Conservation (phyloP, 768 basidiomycete genomes). For the Neoboletus subvelutipes region DNA sequence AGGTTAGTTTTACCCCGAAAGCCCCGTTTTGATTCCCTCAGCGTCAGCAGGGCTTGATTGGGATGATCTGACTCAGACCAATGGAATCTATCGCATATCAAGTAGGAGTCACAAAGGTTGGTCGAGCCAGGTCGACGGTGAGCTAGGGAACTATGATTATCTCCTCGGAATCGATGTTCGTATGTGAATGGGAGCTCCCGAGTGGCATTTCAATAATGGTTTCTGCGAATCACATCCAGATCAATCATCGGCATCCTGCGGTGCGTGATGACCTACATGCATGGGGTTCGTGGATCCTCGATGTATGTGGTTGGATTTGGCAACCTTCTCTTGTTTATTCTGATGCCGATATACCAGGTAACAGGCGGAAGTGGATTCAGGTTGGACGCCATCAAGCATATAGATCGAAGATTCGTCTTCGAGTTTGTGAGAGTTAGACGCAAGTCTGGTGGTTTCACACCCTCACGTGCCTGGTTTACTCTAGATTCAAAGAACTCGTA, state of each 20-base stretch:
- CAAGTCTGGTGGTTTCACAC: background rate
- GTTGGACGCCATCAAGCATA: constrained; percentile 90
- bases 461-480: background rate
- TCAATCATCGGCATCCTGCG: constrained; percentile 80
- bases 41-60: constrained; percentile 69
- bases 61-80: constrained; percentile 65
- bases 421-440: constrained; percentile 53
- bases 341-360: constrained; percentile 42
- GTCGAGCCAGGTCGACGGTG: constrained; percentile 77
- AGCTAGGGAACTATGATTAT: constrained; percentile 88
- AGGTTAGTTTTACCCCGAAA: constrained; percentile 41
- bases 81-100: constrained; percentile 71
- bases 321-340: background rate
- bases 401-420: constrained; percentile 67
- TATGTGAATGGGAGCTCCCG: constrained; percentile 4
- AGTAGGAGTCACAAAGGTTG: constrained; percentile 70
- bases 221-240: constrained; percentile 41
- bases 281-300: constrained; percentile 81
- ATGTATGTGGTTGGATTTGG: constrained; percentile 33
- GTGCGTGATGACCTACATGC: constrained; percentile 70
- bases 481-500: constrained; percentile 55
- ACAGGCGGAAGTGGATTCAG: constrained; percentile 75
- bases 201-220: constrained; percentile 2
- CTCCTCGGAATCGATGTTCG: constrained; percentile 72
- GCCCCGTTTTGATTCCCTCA: background rate